phyloP scores from a whole-genome alignment of 73 alveolate genomes.

The Blepharisma stoltei region DNA sequence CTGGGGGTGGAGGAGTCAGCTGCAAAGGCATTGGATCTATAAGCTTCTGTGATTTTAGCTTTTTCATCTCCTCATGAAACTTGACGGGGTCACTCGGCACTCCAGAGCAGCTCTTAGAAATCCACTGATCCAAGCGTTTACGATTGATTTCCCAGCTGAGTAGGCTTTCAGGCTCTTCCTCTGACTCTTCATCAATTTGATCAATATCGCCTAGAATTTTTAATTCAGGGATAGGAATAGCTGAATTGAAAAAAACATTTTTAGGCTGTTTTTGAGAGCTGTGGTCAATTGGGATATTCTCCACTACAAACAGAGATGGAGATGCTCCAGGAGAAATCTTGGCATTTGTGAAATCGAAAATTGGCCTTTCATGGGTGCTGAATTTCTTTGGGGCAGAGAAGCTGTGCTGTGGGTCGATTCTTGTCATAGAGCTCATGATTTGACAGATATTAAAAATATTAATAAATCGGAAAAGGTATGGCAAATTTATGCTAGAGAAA shows the following conservation, averaged over 20 bases:
- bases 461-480: no score
- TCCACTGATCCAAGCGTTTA: not conserved
- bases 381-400: constrained; percentile 18
- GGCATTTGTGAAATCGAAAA: constrained; percentile 11
- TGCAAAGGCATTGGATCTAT: not conserved
- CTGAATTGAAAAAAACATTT: constrained; percentile 7
- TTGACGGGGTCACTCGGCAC: not conserved
- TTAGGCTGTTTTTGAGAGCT: not conserved
- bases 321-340: constrained; percentile 21
- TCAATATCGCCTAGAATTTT: constrained; percentile 7
- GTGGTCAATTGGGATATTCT: constrained; percentile 1
- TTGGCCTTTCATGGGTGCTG: not conserved
- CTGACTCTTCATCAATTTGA: not conserved
- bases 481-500: no score
- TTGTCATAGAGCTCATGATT: no score
- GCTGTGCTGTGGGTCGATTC: no score
- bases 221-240: constrained; percentile 14
- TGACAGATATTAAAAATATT: no score
- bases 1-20: not conserved
- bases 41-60: not conserved
- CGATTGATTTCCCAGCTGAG: not conserved
- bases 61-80: constrained; percentile 6
- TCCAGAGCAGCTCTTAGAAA: constrained; percentile 6
- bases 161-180: not conserved
- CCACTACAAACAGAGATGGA: not conserved